Evolutionary conservation across 352 stramenopile genomes (phyloP).

Genomic region (Globisporangium iwayamae): DNA sequence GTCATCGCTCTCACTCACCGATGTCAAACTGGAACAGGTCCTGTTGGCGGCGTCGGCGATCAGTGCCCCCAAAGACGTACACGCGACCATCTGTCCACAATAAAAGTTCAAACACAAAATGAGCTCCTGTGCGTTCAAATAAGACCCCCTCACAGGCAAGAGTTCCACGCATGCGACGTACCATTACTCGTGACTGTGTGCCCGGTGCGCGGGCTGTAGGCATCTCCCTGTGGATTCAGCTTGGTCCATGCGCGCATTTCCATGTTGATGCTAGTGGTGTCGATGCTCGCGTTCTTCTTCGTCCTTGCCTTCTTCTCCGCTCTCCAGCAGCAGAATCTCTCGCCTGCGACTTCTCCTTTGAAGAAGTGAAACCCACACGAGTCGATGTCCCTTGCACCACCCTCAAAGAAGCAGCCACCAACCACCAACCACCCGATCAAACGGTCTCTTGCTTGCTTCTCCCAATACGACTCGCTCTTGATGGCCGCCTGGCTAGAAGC

Average conservation of each 20-base stretch:
- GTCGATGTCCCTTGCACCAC: not conserved
- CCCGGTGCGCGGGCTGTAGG: constrained; percentile 81
- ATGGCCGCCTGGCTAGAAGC: not conserved
- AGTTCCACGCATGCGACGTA: constrained; percentile 11
- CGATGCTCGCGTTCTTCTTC: not conserved
- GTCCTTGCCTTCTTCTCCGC: not conserved
- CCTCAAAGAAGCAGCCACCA: not conserved
- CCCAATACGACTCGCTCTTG: not conserved
- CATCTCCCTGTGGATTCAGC: constrained; percentile 65
- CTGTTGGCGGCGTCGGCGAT: constrained; percentile 72
- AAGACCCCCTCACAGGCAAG: not conserved
- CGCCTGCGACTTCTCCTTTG: constrained; percentile 1
- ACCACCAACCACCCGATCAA: not conserved
- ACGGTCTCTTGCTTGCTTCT: not conserved
- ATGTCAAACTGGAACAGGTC: constrained; percentile 86
- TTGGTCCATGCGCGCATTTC: constrained; percentile 79
- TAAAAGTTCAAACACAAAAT: not conserved
- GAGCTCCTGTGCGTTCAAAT: not conserved
- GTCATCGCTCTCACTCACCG: constrained; percentile 21
- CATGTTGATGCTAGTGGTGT: constrained; percentile 24
- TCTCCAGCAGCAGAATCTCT: not conserved
- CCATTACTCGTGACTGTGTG: constrained; percentile 81
- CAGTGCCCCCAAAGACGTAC: constrained; percentile 86
- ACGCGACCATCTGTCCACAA: constrained; percentile 49
- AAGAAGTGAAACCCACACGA: constrained; percentile 2